These are phyloP conservation scores for Saccharomyces mikatae DNA, from an alignment of 805 yeast genomes.

Conservation along the genomic window DNA sequence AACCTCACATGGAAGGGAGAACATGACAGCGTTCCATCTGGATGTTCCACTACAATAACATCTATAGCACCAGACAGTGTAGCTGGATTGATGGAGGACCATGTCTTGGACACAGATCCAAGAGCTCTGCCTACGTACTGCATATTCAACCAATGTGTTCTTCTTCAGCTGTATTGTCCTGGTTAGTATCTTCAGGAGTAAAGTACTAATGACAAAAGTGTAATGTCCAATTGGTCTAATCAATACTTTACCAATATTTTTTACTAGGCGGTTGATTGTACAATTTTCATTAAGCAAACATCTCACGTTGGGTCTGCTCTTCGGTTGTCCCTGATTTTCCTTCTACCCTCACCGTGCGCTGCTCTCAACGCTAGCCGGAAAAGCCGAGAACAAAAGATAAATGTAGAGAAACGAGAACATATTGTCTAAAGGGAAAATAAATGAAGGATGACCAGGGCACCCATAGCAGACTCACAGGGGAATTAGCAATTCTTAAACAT, in stretches of 20 bases:
- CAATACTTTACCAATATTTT: neutral
- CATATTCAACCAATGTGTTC: constrained; percentile 37
- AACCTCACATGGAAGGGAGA: constrained; percentile 96
- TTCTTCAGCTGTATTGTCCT: neutral
- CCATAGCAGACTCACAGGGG: neutral
- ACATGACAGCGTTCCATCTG: constrained; percentile 68
- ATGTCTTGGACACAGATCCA: constrained; percentile 89
- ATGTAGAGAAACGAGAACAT: neutral
- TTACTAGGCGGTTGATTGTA: neutral
- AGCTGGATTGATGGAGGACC: constrained; percentile 95
- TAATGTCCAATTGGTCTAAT: neutral
- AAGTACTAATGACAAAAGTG: neutral
- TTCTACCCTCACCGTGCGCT: neutral
- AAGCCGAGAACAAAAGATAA: neutral
- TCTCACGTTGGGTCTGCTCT: neutral
- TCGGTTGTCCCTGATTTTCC: neutral
- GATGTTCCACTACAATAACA: constrained; percentile 87
- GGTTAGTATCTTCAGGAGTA: neutral
- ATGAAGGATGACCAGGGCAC: neutral
- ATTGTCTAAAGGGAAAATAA: neutral
- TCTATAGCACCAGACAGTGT: constrained; percentile 96
- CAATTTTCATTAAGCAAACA: neutral
- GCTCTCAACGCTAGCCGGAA: neutral
- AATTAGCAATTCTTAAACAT: neutral
- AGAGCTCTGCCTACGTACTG: constrained; percentile 95